Evolutionary conservation across 805 yeast genomes (phyloP).

Genomic region (Blastobotrys parvus): DNA sequence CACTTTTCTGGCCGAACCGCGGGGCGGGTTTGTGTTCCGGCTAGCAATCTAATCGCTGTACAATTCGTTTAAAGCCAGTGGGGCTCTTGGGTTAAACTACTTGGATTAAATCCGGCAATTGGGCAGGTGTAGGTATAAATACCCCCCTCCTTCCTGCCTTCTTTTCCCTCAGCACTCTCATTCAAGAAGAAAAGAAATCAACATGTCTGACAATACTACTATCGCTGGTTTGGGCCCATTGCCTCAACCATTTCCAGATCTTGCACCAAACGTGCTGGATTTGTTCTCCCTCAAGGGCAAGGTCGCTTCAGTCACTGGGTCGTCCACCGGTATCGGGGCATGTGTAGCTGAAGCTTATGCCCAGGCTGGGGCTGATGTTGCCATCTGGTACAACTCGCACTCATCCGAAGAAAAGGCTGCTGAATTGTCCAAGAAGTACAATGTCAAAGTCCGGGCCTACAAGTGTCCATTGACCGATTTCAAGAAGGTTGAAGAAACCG

Average conservation of each 20-base stretch:
- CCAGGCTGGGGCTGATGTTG: conserved; percentile 82
- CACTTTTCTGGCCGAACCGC: too few species aligned
- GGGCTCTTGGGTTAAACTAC: too few species aligned
- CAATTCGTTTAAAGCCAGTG: too few species aligned
- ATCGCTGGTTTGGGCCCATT: conserved; percentile 33
- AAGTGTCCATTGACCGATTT: conserved; percentile 47
- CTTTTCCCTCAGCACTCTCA: too few species aligned
- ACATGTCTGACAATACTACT: conserved; percentile 22
- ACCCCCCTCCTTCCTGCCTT: too few species aligned
- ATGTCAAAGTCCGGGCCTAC: conserved; percentile 56
- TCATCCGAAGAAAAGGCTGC: conserved; percentile 59
- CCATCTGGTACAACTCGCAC: conserved; percentile 56
- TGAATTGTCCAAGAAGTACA: conserved; percentile 46
- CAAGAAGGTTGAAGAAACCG: conserved; percentile 40
- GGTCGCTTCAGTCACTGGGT: conserved; percentile 79
- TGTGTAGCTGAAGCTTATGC: conserved; percentile 78
- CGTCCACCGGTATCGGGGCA: conserved; percentile 73
- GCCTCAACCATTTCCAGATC: conserved; percentile 47
- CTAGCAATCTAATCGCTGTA: too few species aligned
- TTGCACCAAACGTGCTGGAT: conserved; percentile 48
- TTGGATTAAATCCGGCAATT: too few species aligned
- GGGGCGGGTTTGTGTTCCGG: too few species aligned
- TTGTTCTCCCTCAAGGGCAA: conserved; percentile 74
- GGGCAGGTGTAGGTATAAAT: too few species aligned
- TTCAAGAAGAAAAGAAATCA: too few species aligned